These are phyloP conservation scores for Ogataea paradorogensis DNA, from an alignment of 805 yeast genomes.

Conservation along the genomic window DNA sequence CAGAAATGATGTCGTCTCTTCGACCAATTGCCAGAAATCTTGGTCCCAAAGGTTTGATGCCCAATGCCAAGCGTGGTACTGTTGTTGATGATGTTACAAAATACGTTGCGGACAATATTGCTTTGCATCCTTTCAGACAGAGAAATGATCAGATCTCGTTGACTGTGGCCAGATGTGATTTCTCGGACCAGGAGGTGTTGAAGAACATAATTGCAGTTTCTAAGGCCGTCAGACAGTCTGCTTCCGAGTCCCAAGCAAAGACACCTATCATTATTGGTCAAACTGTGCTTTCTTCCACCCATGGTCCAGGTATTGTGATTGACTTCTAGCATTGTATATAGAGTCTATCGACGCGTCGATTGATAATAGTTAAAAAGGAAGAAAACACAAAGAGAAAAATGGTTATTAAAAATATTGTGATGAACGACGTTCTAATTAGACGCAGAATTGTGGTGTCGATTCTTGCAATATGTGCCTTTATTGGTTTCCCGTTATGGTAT, in stretches of 20 bases:
- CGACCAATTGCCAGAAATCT: constrained; percentile 69
- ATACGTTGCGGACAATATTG: constrained; percentile 54
- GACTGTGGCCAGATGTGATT: constrained; percentile 74
- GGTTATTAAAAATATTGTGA: not conserved
- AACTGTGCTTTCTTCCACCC: constrained; percentile 63
- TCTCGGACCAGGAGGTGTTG: constrained; percentile 72
- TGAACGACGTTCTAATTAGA: constrained; percentile 11
- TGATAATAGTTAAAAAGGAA: not conserved
- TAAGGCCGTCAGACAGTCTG: constrained; percentile 53
- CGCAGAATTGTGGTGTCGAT: constrained; percentile 27
- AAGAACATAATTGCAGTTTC: constrained; percentile 68
- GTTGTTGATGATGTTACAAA: constrained; percentile 63
- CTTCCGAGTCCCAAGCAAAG: constrained; percentile 57
- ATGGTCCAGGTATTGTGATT: constrained; percentile 78
- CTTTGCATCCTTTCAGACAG: constrained; percentile 78
- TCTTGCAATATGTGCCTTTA: constrained; percentile 26
- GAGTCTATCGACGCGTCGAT: constrained; percentile 9
- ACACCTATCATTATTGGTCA: constrained; percentile 70
- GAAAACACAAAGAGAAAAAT: not conserved
- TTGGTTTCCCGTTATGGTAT: constrained; percentile 61
- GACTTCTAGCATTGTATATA: constrained; percentile 35
- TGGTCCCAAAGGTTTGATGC: constrained; percentile 91
- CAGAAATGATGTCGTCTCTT: constrained; percentile 67
- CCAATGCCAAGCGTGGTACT: constrained; percentile 81
- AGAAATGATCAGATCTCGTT: constrained; percentile 55